These are phyloP conservation scores for Adenanthera pavonina DNA, from an alignment of 306 rosid genomes.

Conservation along the genomic window DNA sequence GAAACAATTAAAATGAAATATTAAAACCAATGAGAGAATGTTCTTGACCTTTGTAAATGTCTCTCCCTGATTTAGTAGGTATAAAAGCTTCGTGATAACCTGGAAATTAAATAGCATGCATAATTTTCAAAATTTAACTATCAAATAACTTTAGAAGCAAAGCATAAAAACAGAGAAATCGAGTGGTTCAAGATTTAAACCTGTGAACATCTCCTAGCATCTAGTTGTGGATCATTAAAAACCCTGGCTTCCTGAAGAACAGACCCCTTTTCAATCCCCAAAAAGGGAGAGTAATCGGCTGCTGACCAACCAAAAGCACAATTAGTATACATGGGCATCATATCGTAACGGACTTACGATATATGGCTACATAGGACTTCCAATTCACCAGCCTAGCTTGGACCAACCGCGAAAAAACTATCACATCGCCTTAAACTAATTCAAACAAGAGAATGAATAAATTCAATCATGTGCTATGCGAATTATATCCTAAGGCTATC, in stretches of 20 bases:
- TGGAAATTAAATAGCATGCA: constrained; percentile 39
- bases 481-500: constrained; percentile 30
- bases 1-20: constrained; percentile 5
- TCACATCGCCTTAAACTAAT: constrained; percentile 30
- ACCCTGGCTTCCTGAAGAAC: constrained; percentile 99
- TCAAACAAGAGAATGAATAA: constrained; percentile 25
- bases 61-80: constrained; percentile 97
- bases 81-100: constrained; percentile 95
- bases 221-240: constrained; percentile 96
- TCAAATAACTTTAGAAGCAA: constrained; percentile 33
- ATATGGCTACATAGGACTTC: constrained; percentile 12
- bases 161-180: constrained; percentile 28
- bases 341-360: not conserved
- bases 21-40: not conserved
- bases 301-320: constrained; percentile 46
- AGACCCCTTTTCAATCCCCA: constrained; percentile 96
- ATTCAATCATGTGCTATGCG: constrained; percentile 47
- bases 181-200: constrained; percentile 47
- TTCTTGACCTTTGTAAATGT: constrained; percentile 81
- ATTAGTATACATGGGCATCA: constrained; percentile 30
- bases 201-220: constrained; percentile 98
- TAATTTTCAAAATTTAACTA: constrained; percentile 37
- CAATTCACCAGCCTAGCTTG: not conserved
- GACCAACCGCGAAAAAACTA: constrained; percentile 14
- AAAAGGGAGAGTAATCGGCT: constrained; percentile 89